phyloP scores from a whole-genome alignment of 139 green algal species.

The Chlamydomonas sp. region DNA sequence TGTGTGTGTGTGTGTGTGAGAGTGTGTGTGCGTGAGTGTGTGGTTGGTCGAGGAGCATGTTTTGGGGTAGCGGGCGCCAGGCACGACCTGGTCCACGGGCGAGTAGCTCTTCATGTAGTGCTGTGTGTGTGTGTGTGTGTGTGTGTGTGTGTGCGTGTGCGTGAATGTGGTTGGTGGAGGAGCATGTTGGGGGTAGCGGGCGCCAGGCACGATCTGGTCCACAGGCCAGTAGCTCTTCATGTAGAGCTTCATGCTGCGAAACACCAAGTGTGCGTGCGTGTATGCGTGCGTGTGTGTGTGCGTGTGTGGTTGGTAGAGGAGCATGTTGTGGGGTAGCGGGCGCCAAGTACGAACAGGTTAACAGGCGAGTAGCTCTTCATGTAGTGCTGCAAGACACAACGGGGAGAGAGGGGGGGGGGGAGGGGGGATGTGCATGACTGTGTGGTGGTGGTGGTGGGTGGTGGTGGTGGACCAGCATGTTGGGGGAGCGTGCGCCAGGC shows the following conservation, averaged over 20 bases:
- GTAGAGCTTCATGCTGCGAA: too few relatives aligned
- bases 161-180: constrained; percentile 6
- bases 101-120: constrained; percentile 82
- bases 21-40: neutral
- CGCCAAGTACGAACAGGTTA: too few relatives aligned
- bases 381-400: neutral
- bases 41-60: constrained; percentile 18
- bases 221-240: too few relatives aligned
- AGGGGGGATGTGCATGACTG: neutral
- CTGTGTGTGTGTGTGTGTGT: constrained; percentile 2
- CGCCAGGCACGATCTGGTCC: too few relatives aligned
- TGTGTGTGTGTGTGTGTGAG: neutral
- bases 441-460: neutral
- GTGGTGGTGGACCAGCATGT: too few relatives aligned
- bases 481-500: too few relatives aligned
- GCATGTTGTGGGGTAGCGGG: too few relatives aligned
- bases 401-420: neutral
- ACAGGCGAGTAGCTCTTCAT: too few relatives aligned
- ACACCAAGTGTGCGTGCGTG: neutral
- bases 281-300: constrained; percentile 1
- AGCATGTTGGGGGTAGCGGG: too few relatives aligned
- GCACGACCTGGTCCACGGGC: constrained; percentile 78
- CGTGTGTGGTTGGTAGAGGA: neutral
- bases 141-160: neutral
- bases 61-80: constrained; percentile 66